Evolutionary conservation across 192 early-diverging fungal genomes (phyloP).

Genomic region (Coemansia sp.): DNA sequence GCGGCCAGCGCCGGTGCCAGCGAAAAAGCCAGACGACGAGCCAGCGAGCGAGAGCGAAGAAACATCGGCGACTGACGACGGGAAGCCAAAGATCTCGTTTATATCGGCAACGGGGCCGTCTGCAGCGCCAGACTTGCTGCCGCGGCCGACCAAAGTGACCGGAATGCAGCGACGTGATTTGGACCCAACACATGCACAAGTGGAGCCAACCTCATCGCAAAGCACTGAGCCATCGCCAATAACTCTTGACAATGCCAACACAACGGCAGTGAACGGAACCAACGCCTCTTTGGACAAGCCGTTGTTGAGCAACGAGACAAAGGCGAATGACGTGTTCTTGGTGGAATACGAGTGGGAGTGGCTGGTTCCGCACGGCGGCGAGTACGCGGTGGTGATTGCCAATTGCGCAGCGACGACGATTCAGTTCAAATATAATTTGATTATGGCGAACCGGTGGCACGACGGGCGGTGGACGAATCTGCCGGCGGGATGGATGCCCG

Average conservation of each 20-base stretch:
- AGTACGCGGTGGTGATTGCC: conserved; percentile 51
- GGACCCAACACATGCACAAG: neutral
- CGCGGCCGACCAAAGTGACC: conserved; percentile 25
- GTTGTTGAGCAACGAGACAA: conserved; percentile 32
- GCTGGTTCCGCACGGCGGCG: conserved; percentile 41
- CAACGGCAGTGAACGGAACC: neutral
- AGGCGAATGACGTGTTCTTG: conserved; percentile 45
- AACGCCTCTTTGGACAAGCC: conserved; percentile 8
- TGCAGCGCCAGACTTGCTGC: conserved; percentile 12
- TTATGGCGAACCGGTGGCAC: conserved; percentile 50
- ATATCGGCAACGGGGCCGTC: conserved; percentile 33
- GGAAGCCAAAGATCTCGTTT: conserved; percentile 33
- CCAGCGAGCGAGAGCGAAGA: neutral
- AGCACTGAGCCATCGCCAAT: neutral
- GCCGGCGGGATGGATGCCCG: conserved; percentile 50
- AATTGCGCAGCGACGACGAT: conserved; percentile 50
- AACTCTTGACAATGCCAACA: conserved; percentile 2
- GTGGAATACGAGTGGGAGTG: conserved; percentile 54
- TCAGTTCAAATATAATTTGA: conserved; percentile 55
- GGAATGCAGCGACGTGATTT: conserved; percentile 18
- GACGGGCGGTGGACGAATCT: conserved; percentile 48
- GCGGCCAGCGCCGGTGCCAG: conserved; percentile 6
- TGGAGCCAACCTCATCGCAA: neutral
- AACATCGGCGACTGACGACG: neutral
- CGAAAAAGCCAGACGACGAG: conserved; percentile 3